These are phyloP conservation scores for Calonectria pteridis DNA, from an alignment of 2,329 filamentous ascomycete genomes.

Conservation along the genomic window DNA sequence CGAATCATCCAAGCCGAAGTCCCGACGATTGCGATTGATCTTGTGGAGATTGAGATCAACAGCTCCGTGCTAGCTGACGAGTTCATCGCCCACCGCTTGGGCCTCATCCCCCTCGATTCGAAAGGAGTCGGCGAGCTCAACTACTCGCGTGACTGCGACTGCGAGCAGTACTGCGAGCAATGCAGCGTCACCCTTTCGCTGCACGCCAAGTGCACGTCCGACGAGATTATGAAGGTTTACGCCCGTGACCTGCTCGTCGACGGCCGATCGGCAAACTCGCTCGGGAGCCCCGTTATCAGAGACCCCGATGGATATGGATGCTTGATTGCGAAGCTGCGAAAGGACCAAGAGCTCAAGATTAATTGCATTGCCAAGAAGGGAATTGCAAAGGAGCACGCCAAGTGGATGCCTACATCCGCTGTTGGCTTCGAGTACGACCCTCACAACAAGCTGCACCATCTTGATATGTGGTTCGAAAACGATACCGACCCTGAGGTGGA, in stretches of 20 bases:
- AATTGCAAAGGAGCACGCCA: conserved; percentile 98
- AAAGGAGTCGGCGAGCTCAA: conserved; percentile 85
- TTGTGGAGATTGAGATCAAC: conserved; percentile 93
- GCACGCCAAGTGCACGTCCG: conserved; percentile 85
- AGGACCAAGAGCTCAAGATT: conserved; percentile 90
- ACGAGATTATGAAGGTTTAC: conserved; percentile 94
- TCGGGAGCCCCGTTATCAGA: conserved; percentile 85
- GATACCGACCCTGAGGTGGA: conserved; percentile 79
- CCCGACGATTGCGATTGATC: conserved; percentile 92
- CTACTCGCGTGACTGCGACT: conserved; percentile 95
- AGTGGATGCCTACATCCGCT: conserved; percentile 94
- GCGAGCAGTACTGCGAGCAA: conserved; percentile 92
- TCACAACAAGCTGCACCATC: conserved; percentile 92
- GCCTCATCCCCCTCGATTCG: conserved; percentile 88
- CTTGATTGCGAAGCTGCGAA: conserved; percentile 90
- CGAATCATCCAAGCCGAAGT: conserved; percentile 94
- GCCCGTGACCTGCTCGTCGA: conserved; percentile 87
- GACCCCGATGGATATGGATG: conserved; percentile 86
- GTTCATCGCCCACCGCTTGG: conserved; percentile 92
- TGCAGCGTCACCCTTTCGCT: conserved; percentile 89
- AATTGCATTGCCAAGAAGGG: conserved; percentile 97
- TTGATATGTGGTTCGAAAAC: conserved; percentile 93
- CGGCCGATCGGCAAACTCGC: conserved; percentile 77
- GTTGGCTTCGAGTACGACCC: conserved; percentile 99
- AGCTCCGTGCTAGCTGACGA: conserved; percentile 97